Evolutionary conservation across 75 land plant species (phyloP), one percentile per base, ranked within the genome.

Genomic region (Cunninghamia lanceolata): DNA sequence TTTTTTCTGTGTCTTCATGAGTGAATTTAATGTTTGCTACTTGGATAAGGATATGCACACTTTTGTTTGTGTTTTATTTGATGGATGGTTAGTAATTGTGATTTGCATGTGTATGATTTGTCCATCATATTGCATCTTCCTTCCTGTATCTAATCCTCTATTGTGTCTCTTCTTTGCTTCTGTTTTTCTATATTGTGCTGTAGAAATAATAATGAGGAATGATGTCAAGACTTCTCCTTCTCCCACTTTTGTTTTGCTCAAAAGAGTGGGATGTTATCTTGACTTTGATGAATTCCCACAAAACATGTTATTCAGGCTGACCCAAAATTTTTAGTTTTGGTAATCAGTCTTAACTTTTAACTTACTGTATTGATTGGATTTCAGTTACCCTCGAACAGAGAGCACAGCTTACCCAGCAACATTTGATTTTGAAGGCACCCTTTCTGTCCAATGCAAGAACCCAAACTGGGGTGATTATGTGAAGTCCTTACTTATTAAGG

Each of bases 381-480:
- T 34, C 93, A 97, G 99, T 79, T 98, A 98, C 90, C 99, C 99
- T 46, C 99, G 99, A 2, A 98, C 99, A 40, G 99, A 98, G 84
- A 96, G 98, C 82, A 95, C 99, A 54, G 96, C 99, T 1, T 98
- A 98, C 83, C 99, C 99, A 88, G 81, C 94, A 84, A 95, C 97
- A 83, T 98, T 95, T 91, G 99, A 98, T 86, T 93, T 96, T 73
- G 87, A 86, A 86, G 92, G 91, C 52, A 90, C 95, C 74, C 91
- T 98, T 40, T 84, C 73, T 15, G 43, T 85, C 4, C 99, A 87
- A 70, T 42, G 84, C 45, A 92, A 85, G 79, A 93, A 95, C 88
- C 94, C 99, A 36, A 46, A 85, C 42, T 96, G 95, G 96, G 99
- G 99, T 53, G 89, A 88, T 85, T 90, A 94, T 89, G 96, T 92